Evolutionary conservation across 305 asterid species (phyloP), one percentile per base, ranked within the genome.

Genomic region (Ruellia speciosa): DNA sequence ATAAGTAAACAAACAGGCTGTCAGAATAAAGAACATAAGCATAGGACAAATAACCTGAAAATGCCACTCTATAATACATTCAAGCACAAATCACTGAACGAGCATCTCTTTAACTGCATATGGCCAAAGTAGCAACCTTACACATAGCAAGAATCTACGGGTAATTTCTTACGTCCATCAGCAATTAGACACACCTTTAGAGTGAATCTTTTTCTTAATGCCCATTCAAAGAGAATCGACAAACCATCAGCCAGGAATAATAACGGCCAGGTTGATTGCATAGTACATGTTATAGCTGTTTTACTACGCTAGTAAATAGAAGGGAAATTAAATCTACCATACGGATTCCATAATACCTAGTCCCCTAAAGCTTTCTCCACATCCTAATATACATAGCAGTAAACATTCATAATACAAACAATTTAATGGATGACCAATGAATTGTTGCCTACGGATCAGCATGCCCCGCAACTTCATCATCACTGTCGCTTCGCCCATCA

Each of bases 391-490:
- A 70, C 79, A 75, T 10, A 59, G 63, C 56, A 17, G 20, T 47
- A 56, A 65, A 49, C 62, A 62, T 63, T 57, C 71, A 68, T 60
- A 51, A 67, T 67, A 69, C 82, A 79, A 19, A 62, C 67, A 62
- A 49, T 62, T n/a, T 14, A 49, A 60, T 59, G 58, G 19, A 63
- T 13, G 41, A 37, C 41, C 46, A 31, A 19, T 24, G 18, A 31
- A 13, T 56, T n/a, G 28, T 40, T 6, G 62, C 40, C 74, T 76
- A 79, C 0, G 95, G 90, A 73, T 79, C 85, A 16, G 81, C 86
- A 28, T 51, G 78, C 19, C 95, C 95, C 0, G 77, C 83, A 28
- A 81, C 79, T 54, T 77, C 94, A 53, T 88, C 88, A 1, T 77
- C 88, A 15, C 80, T 77, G 0, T 72, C 86, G 14, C 75, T 80